Base-by-base conservation (phyloP, 352 stramenopile genomes). In the Thraustochytrium striatum region DNA sequence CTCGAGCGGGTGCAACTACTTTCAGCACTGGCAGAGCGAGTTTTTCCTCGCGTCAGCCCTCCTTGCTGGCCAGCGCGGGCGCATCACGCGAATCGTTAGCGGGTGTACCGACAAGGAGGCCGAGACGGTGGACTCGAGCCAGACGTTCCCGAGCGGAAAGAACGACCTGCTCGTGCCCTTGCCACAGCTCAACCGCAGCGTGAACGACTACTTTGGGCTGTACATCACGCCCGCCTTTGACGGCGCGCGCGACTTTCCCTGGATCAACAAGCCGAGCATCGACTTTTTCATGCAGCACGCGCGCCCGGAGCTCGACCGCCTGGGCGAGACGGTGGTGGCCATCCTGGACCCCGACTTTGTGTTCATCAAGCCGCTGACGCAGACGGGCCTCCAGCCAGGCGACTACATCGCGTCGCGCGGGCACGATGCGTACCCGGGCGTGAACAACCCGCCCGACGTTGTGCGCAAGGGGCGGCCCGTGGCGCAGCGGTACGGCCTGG, bases 181-280 rank as follows among this genome's bases (percentile, higher is more conserved):
- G 38, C 3, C 9, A 52, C 11, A 80, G 57, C 33, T 80, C 0
- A 80, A 80, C 58, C 16, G 57, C 28, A 58, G 57, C 30, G 33
- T 75, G 1, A 80, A 80, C 41, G 70, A 80, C 3, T 11, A 69
- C 30, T 70, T 73, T 35, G 70, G 70, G 8, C 53, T 80, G 19
- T 80, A 72, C 28, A 32, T 80, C 9, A 80, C 70, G 16, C 70
- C 70, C 3, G 39, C 38, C 5, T 80, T 80, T 52, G 53, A 70
- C 8, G 70, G 70, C 30, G 70, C 70, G n/a, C 38, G 38, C 21
- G 70, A 80, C 5, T 80, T 80, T 80, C 70, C 70, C 8, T 80
- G 70, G 70, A 80, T 80, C 39, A 80, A 80, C 47, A 80, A 80
- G 58, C 70, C 70, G 8, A 80, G 58, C 58, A 80, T 80, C 55